Conservation (phyloP, 129 eudicot species). For the Centella asiatica region DNA sequence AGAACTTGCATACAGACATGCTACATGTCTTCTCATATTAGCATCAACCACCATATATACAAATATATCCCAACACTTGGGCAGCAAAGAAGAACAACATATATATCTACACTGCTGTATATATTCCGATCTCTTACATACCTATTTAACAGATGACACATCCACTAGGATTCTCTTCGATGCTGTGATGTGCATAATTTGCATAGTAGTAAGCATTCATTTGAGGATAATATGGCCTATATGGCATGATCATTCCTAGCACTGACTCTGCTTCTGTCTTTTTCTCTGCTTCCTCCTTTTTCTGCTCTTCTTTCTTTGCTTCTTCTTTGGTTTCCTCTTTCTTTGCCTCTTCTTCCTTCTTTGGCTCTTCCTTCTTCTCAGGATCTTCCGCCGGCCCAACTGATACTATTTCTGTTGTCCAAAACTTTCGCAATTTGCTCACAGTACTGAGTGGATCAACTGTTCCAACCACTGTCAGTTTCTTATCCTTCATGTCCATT, state of each 20-base stretch:
- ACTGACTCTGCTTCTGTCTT: constrained; percentile 37
- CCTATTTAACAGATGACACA: constrained; percentile 48
- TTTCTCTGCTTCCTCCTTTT: constrained; percentile 47
- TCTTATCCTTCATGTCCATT: constrained; percentile 77
- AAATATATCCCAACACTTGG: too few relatives aligned
- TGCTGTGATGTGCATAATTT: constrained; percentile 56
- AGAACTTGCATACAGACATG: too few relatives aligned
- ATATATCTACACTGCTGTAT: too few relatives aligned
- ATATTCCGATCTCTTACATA: too few relatives aligned
- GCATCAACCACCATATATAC: too few relatives aligned
- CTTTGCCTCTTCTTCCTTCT: constrained; percentile 32
- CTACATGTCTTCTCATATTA: too few relatives aligned
- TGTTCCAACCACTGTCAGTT: constrained; percentile 61
- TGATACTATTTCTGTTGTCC: constrained; percentile 52
- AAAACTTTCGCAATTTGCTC: constrained; percentile 71
- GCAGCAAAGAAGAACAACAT: too few relatives aligned
- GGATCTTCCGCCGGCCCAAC: constrained; percentile 95
- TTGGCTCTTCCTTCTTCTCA: constrained; percentile 42
- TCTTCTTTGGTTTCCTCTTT: constrained; percentile 25
- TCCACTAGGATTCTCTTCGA: constrained; percentile 92
- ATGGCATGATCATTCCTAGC: constrained; percentile 56
- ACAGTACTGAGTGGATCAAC: constrained; percentile 74
- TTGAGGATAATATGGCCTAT: constrained; percentile 65
- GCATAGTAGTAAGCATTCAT: constrained; percentile 24
- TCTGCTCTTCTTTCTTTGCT: constrained; percentile 48